Conservation (phyloP, 2,329 filamentous ascomycete genomes). For the Colletotrichum sp. region DNA sequence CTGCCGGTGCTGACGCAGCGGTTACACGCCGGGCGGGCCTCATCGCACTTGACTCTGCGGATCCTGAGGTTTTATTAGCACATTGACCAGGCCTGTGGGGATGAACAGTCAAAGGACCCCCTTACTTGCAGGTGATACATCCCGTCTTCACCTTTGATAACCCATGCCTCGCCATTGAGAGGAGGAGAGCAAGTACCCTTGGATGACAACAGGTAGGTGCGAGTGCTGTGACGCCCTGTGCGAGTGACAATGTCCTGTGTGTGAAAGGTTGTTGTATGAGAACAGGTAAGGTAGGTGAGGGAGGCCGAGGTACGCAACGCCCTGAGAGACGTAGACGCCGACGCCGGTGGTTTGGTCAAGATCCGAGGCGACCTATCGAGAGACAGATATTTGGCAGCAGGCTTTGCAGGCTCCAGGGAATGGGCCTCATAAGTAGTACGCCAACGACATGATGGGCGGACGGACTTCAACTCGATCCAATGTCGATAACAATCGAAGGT, state of each 20-base stretch:
- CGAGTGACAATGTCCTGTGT: not conserved
- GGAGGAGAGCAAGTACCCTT: not conserved
- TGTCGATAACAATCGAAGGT: not conserved
- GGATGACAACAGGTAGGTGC: not conserved
- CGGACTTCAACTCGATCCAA: not conserved
- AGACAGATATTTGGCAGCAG: not conserved
- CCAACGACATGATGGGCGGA: not conserved
- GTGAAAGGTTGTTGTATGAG: not conserved
- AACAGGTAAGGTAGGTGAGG: not conserved
- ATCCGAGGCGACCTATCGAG: conserved; percentile 4
- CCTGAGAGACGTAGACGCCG: not conserved
- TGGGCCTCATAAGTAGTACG: not conserved
- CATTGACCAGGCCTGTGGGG: not conserved
- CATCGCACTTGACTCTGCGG: conserved; percentile 37
- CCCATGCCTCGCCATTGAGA: conserved; percentile 1
- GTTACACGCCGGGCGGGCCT: conserved; percentile 29
- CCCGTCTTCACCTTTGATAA: conserved; percentile 26
- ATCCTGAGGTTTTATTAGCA: conserved; percentile 18
- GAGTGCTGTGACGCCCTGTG: not conserved
- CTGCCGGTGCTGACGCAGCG: conserved; percentile 29
- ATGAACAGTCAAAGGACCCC: not conserved
- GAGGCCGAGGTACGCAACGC: not conserved
- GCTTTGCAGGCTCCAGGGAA: not conserved
- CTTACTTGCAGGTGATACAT: conserved; percentile 29
- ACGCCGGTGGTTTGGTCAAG: not conserved